These are phyloP conservation scores for Penicillium verrucosum DNA, from an alignment of 2,329 filamentous ascomycete species.

Conservation along the genomic window DNA sequence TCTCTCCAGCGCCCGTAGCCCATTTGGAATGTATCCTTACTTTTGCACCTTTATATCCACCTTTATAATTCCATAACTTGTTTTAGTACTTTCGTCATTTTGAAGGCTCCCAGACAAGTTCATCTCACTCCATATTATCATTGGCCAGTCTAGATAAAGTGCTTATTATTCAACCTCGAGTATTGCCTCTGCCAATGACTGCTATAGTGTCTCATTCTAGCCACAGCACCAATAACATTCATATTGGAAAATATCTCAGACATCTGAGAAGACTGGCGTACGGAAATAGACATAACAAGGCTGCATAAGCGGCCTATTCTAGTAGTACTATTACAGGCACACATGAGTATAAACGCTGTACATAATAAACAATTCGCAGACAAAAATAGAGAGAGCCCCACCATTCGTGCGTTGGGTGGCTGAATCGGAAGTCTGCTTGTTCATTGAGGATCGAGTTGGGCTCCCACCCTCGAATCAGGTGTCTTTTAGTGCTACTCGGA, in stretches of 20 bases:
- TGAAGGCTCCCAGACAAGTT: background rate
- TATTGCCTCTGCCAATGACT: background rate
- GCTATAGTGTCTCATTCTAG: background rate
- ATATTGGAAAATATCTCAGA: background rate
- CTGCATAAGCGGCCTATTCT: background rate
- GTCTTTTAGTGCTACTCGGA: background rate
- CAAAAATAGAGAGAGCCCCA: slow-evolving; percentile 1
- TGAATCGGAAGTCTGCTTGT: background rate
- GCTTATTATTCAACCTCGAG: background rate
- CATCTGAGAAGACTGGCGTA: background rate
- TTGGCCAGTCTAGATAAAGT: no score
- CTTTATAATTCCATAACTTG: background rate
- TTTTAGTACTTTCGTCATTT: background rate
- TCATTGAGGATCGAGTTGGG: background rate
- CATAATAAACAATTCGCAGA: background rate
- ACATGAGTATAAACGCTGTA: background rate
- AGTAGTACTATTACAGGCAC: background rate
- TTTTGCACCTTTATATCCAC: background rate
- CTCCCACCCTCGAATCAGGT: background rate
- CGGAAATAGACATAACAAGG: background rate
- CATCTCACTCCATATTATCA: background rate
- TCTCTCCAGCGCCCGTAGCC: slow-evolving; percentile 21
- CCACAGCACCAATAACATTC: background rate
- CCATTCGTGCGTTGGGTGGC: background rate
- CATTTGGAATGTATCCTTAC: slow-evolving; percentile 19